Percentiles rank a stretch among this genome's conserved stretches.
Conservation (phyloP, 2,329 filamentous ascomycete species). For the Paraphaeosphaeria minitans region DNA sequence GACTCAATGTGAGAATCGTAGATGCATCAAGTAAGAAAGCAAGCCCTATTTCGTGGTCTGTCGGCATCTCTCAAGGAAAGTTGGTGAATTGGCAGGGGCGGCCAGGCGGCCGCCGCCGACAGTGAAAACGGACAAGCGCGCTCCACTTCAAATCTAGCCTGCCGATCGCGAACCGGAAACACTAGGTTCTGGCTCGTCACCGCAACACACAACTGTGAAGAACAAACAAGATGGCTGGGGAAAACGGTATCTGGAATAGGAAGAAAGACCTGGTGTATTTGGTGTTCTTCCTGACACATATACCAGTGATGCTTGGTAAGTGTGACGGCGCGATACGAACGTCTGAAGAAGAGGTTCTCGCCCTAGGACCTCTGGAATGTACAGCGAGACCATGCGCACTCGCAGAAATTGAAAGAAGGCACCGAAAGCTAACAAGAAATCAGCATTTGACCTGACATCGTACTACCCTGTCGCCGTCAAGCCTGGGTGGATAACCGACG, state of each 20-base stretch:
- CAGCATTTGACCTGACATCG: conserved; percentile 66
- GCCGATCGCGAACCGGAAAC: not conserved
- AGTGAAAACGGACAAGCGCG: not conserved
- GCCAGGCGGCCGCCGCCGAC: not conserved
- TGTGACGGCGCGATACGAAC: conserved; percentile 9
- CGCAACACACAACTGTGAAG: not conserved
- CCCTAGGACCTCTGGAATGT: not conserved
- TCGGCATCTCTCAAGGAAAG: no score
- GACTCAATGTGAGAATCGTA: no score
- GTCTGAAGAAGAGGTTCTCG: not conserved
- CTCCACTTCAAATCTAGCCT: not conserved
- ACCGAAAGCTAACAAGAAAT: not conserved
- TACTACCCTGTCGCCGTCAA: conserved; percentile 61
- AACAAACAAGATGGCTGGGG: not conserved
- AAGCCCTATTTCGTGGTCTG: no score
- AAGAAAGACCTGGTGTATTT: conserved; percentile 58
- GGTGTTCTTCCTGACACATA: conserved; percentile 65
- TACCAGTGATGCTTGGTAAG: conserved; percentile 65
- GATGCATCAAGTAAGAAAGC: no score
- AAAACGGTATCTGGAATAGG: conserved; percentile 21
- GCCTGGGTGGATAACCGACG: conserved; percentile 53
- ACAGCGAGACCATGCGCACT: not conserved
- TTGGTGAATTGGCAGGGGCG: not conserved
- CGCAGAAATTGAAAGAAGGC: not conserved
- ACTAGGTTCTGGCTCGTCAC: not conserved